phyloP scores from a whole-genome alignment of 306 rosid genomes.

The Trifolium repens region DNA sequence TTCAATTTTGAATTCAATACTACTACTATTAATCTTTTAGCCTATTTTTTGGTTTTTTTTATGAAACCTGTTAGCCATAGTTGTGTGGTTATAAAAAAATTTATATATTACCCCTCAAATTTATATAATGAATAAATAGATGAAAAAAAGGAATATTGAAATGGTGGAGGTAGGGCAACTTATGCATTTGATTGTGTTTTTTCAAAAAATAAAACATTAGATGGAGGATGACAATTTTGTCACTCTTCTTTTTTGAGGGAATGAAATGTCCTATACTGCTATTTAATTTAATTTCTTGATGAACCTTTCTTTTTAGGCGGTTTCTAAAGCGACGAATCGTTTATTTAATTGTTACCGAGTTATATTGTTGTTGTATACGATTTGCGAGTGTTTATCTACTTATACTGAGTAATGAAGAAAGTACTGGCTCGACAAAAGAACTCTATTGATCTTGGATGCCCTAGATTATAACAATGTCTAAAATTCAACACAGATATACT shows the following conservation, averaged over 20 bases:
- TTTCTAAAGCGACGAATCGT: too few species aligned
- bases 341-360: too few species aligned
- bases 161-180: background rate
- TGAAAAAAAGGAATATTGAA: background rate
- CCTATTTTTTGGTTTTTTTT: too few species aligned
- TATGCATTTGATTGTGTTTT: background rate
- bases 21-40: background rate
- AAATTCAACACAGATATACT: background rate
- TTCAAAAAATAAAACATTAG: too few species aligned
- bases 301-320: background rate
- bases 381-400: too few species aligned
- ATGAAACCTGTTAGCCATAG: background rate
- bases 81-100: background rate
- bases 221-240: background rate
- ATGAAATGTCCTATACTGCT: background rate
- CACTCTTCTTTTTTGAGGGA: background rate
- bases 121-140: background rate
- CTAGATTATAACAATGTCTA: background rate
- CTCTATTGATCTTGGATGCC: constrained; percentile 6
- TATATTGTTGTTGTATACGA: too few species aligned
- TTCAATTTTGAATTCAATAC: background rate
- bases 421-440: background rate
- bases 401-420: too few species aligned
- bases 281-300: background rate
- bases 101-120: background rate